Base-by-base conservation (phyloP, 306 rosid species). In the Lathyrus tuberosus region DNA sequence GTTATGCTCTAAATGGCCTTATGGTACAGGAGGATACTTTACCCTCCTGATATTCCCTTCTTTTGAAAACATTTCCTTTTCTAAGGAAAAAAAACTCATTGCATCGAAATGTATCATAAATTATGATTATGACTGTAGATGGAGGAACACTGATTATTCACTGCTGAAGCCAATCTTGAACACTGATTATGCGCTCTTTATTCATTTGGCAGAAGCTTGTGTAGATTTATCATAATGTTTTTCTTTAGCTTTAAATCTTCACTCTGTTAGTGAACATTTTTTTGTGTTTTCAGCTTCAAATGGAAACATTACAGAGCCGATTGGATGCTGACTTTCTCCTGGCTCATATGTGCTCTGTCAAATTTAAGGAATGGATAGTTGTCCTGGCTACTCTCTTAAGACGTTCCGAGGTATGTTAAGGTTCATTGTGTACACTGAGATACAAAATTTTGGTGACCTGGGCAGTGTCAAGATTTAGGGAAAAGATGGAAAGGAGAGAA, bases 301-400 rank as follows among this genome's bases (percentile, higher is more conserved):
- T 91, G 95, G 90, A 56, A 80, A 91, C 90, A 22, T 77, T 87
- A 65, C 96, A 94, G 81, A 94, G 96, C 69, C 88, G 97, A 67
- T 77, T 94, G 90, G 99, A 94, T 74, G 99, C 97, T 10, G 97
- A 94, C 72, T 94, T 94, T 79, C 97, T 88, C 71, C 80, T 94
- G 82, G 93, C 96, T 59, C 89, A 88, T 61, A 88, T 94, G 99
- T 91, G 99, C 83, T 91, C 95, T 12, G 97, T 94, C 75, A 94
- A 91, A 82, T 94, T 94, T 71, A 91, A 91, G 83, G 97, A 94
- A 82, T 94, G 99, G 99, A 94, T 94, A 80, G 99, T 91, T 69
- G 99, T 91, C 71, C 82, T 91, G 62, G 99, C 97, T 20, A 94
- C 99, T 35, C 95, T 94, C 38, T 80, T 94, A 69, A 86, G 99